Evolutionary conservation across 2,329 filamentous ascomycete genomes (phyloP), one percentile per base, ranked within the genome.

Genomic region (Scytalidium sp.): DNA sequence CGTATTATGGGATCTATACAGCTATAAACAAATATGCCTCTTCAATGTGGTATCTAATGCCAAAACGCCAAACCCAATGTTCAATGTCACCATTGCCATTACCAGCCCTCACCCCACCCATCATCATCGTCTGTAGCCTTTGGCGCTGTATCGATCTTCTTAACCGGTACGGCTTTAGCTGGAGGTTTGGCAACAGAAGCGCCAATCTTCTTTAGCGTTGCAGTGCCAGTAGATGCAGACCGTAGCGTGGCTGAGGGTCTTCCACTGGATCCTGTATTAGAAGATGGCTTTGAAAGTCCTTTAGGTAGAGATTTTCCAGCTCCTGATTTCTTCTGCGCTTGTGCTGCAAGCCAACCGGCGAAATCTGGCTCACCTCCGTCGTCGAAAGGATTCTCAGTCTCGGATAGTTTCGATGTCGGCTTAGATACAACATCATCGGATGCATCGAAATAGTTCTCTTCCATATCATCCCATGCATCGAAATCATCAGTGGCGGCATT

Each of bases 281-380:
- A 51, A 13, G 69, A 52, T 2, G 80, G 62, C 69, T 95, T 96
- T 1, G 75, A 71, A 21, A 97, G 67, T 0, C 93, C 93, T 70
- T 96, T 99, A 0, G 93, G 92, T 48, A 97, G 65, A 2, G 85
- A 73, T 57, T 88, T 94, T 1, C 69, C 60, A 49, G 65, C 54
- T 9, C 40, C 63, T 46, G 51, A 67, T 61, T 77, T 77, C 72
- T 95, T 97, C 55, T 85, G 79, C 5, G 87, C 83, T 65, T 97
- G 90, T 11, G 92, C 91, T 11, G 90, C 91, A 19, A 97, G 70
- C 92, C 94, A 97, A 4, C 91, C 92, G 4, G 91, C 93, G 68
- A 99, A 97, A 67, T 97, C 94, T 0, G 93, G 93, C 67, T 99
- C 93, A 2, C 86, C 85, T 21, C 88, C 84, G 59, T 96, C 91